Conservation (phyloP, 495 filamentous ascomycete species). For the Articulospora tetracladia region DNA sequence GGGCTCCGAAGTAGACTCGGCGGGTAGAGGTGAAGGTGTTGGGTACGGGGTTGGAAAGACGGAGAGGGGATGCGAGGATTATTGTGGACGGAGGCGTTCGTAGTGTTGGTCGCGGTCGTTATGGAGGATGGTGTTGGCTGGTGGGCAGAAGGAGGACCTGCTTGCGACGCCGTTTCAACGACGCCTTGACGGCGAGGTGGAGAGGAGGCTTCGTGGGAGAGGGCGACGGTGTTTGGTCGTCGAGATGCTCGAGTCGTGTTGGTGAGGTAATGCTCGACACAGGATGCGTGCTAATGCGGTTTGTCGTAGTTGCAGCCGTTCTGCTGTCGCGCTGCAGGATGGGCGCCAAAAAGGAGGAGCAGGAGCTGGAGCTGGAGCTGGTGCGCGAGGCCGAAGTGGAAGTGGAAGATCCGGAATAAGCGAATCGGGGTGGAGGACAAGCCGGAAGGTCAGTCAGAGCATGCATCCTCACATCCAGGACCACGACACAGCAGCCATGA, state of each 20-base stretch:
- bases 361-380: too few species aligned
- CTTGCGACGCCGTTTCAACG: conserved; percentile 31
- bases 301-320: neutral
- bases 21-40: conserved; percentile 21
- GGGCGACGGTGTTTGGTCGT: neutral
- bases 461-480: neutral
- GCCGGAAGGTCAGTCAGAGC: neutral
- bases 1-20: conserved; percentile 17
- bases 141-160: conserved; percentile 20
- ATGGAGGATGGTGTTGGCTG: conserved; percentile 15
- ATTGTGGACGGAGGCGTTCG: neutral
- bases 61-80: conserved; percentile 32
- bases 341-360: too few species aligned
- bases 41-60: conserved; percentile 34
- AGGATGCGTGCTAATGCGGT: neutral
- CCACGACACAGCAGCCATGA: neutral
- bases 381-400: neutral
- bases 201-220: neutral
- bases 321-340: neutral
- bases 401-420: neutral
- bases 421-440: neutral
- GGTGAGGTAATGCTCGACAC: neutral
- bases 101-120: conserved; percentile 12
- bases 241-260: neutral
- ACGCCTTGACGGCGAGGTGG: conserved; percentile 18